These are phyloP conservation scores for Leptodermis oblonga DNA, from an alignment of 257 asterid species.

Conservation along the genomic window DNA sequence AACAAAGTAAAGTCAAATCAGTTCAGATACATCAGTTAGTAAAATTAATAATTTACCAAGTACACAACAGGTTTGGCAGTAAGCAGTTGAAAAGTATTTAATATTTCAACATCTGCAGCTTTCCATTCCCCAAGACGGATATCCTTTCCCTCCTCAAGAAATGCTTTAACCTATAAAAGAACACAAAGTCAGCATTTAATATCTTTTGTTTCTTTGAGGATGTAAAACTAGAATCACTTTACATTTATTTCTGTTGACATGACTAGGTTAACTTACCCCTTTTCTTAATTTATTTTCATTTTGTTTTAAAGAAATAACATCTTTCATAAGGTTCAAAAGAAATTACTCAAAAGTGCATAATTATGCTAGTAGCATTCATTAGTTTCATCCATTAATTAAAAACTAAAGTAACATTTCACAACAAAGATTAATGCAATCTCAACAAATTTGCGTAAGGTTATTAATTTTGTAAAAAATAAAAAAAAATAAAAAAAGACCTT, in stretches of 20 bases:
- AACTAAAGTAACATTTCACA: neutral
- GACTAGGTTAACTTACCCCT: neutral
- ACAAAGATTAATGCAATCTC: neutral
- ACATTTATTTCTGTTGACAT: neutral
- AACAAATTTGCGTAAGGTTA: neutral
- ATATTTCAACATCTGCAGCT: constrained; percentile 87
- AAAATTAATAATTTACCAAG: constrained; percentile 56
- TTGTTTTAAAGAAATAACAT: neutral
- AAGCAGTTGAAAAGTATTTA: constrained; percentile 93
- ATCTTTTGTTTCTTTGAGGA: neutral
- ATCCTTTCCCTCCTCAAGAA: constrained; percentile 79
- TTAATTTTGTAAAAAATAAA: too few species aligned
- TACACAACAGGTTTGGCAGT: constrained; percentile 96
- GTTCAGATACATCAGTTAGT: too few species aligned
- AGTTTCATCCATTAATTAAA: neutral
- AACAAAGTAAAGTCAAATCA: neutral
- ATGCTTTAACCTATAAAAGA: constrained; percentile 54
- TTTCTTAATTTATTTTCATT: neutral
- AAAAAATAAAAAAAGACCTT: too few species aligned
- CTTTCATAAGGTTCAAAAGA: neutral
- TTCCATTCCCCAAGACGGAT: constrained; percentile 92
- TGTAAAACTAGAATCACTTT: neutral
- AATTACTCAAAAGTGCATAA: neutral
- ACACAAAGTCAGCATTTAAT: neutral
- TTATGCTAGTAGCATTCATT: neutral